Percentiles rank a stretch among this genome's conserved stretches.
These are phyloP conservation scores for Hypoxylon rubiginosum DNA, from an alignment of 2,329 filamentous ascomycete genomes.

Conservation along the genomic window DNA sequence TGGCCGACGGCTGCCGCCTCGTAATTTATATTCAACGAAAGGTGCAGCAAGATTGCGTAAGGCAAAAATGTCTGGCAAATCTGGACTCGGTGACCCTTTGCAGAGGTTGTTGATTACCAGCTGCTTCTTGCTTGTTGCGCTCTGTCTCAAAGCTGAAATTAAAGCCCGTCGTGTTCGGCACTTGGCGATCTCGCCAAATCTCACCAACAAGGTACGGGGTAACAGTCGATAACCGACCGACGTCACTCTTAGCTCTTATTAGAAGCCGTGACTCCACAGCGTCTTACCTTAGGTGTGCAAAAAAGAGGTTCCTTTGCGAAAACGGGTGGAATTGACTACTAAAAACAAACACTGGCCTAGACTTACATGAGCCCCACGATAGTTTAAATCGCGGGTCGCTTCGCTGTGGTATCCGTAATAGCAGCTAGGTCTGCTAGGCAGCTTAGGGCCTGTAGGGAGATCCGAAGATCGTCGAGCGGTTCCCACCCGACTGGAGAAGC, in stretches of 20 bases:
- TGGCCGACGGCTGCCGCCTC: neutral
- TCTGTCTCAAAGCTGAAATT: neutral
- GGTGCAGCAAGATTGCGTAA: neutral
- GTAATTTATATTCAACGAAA: neutral
- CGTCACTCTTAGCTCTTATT: neutral
- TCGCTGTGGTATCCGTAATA: conserved; percentile 11
- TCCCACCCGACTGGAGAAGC: conserved; percentile 19
- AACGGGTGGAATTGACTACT: neutral
- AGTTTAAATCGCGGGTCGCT: conserved; percentile 7
- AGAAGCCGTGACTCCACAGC: neutral
- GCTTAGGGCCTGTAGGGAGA: neutral
- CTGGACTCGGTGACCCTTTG: neutral
- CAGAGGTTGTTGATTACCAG: neutral
- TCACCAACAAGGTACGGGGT: neutral
- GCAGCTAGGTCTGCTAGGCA: too few species aligned
- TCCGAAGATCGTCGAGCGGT: neutral
- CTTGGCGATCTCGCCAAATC: neutral
- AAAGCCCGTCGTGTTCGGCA: neutral
- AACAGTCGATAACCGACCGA: neutral
- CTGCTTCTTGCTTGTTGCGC: neutral
- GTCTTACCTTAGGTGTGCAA: neutral
- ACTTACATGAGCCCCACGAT: neutral
- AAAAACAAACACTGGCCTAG: neutral
- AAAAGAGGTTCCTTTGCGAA: neutral
- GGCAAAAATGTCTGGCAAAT: neutral